phyloP scores from a whole-genome alignment of 345 rosid species.

The Populus simonii region DNA sequence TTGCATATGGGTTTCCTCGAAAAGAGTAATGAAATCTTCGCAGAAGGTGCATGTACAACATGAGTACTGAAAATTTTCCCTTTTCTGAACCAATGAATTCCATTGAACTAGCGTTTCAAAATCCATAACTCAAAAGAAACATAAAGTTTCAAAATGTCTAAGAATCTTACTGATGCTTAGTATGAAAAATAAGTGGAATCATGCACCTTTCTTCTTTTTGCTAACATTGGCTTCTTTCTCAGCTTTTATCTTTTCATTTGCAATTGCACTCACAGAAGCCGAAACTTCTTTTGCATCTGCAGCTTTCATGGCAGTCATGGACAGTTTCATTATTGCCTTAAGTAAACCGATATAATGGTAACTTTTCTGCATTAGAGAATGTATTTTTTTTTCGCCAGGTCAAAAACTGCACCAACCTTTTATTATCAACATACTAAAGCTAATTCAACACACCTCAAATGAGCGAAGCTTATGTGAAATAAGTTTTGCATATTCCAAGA shows the following conservation, averaged over 20 bases:
- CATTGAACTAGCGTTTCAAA: not conserved
- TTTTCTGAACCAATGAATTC: not conserved
- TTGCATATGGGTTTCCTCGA: not conserved
- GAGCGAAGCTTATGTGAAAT: constrained; percentile 67
- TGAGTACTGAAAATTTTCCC: not conserved
- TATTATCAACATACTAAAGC: not conserved
- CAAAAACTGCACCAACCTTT: not conserved
- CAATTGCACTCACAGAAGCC: constrained; percentile 76
- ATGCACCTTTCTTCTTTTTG: constrained; percentile 75
- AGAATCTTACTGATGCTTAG: not conserved
- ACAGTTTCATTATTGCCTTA: constrained; percentile 79
- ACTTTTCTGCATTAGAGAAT: constrained; percentile 63
- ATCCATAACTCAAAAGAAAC: not conserved
- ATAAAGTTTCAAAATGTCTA: not conserved
- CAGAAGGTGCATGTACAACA: not conserved
- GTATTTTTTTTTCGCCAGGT: not conserved
- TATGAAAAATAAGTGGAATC: not conserved
- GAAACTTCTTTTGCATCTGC: constrained; percentile 91
- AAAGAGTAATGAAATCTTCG: not conserved
- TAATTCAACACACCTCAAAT: constrained; percentile 52
- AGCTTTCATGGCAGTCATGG: constrained; percentile 65
- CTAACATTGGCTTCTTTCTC: constrained; percentile 79
- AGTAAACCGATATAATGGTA: constrained; percentile 67
- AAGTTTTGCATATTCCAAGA: constrained; percentile 83
- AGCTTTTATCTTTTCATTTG: constrained; percentile 85